These are phyloP conservation scores for Chlamydomonas sp. DNA, from an alignment of 139 green algal genomes.

Conservation along the genomic window DNA sequence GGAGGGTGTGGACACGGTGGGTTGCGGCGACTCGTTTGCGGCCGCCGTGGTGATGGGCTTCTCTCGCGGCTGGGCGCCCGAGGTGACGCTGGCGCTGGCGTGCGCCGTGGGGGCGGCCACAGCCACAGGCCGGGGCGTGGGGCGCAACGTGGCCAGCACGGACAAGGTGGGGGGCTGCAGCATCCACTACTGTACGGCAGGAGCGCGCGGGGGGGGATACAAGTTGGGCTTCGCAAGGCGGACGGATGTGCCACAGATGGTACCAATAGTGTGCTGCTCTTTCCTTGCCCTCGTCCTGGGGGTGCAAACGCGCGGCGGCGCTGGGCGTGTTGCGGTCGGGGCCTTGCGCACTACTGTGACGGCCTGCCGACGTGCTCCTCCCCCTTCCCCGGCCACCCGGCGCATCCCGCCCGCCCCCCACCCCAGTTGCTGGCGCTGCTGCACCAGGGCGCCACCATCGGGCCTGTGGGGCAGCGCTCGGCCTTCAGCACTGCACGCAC, in stretches of 20 bases:
- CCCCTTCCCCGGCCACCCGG: too few relatives aligned
- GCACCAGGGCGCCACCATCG: background rate
- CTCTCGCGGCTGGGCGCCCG: slow-evolving; percentile 53
- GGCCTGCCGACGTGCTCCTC: too few relatives aligned
- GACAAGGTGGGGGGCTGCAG: slow-evolving; percentile 11
- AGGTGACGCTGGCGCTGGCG: slow-evolving; percentile 84
- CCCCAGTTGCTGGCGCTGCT: slow-evolving; percentile 3
- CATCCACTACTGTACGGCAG: too few relatives aligned
- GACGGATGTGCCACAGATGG: too few relatives aligned
- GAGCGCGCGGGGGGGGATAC: too few relatives aligned
- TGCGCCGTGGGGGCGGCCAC: slow-evolving; percentile 95
- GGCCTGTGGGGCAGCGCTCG: background rate
- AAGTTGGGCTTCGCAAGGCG: too few relatives aligned
- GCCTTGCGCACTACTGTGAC: too few relatives aligned
- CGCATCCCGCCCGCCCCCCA: too few relatives aligned
- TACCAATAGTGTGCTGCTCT: too few relatives aligned
- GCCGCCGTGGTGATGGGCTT: slow-evolving; percentile 91
- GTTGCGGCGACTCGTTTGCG: slow-evolving; percentile 95
- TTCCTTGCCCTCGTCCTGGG: too few relatives aligned
- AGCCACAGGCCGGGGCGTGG: slow-evolving; percentile 85
- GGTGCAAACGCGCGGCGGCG: too few relatives aligned
- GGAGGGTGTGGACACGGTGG: slow-evolving; percentile 93
- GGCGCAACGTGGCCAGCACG: slow-evolving; percentile 86
- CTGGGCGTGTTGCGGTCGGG: too few relatives aligned
- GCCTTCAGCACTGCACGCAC: slow-evolving; percentile 4